Conservation (phyloP, 2,329 filamentous ascomycete genomes). For the Botrytis aclada region DNA sequence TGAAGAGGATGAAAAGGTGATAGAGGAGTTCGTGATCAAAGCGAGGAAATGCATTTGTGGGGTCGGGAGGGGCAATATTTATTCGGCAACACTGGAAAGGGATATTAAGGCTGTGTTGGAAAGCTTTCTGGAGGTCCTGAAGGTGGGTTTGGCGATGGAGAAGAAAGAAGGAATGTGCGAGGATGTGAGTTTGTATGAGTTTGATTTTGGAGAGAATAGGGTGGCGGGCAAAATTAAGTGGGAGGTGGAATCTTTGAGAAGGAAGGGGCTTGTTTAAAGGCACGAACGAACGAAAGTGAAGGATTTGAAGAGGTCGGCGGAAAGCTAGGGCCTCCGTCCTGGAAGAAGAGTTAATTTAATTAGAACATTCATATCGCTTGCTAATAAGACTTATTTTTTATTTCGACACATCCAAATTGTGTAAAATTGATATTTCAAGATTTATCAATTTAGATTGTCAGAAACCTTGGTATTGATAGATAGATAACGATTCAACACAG, state of each 20-base stretch:
- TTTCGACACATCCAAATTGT: not conserved
- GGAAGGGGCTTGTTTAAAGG: not conserved
- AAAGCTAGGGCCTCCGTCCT: fast-evolving
- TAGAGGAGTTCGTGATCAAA: not conserved
- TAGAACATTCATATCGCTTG: fast-evolving
- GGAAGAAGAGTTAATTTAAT: not conserved
- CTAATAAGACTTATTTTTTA: fast-evolving
- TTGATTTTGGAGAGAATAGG: not conserved
- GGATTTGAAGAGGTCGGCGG: not conserved
- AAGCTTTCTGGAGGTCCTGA: not conserved
- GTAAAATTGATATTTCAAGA: not conserved
- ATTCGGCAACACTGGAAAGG: not conserved
- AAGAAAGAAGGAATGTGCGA: not conserved
- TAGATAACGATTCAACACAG: not conserved
- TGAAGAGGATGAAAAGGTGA: not conserved
- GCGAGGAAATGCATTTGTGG: not conserved
- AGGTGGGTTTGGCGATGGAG: not conserved
- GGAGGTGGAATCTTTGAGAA: not conserved
- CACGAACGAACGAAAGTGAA: too few species aligned
- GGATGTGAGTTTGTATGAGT: not conserved
- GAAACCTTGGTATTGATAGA: not conserved
- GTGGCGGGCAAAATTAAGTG: not conserved
- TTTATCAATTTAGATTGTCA: not conserved
- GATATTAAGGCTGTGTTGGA: not conserved
- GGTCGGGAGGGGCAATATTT: not conserved